These are phyloP conservation scores for Ascochyta koolunga DNA, from an alignment of 2,329 filamentous ascomycete species.

Conservation along the genomic window DNA sequence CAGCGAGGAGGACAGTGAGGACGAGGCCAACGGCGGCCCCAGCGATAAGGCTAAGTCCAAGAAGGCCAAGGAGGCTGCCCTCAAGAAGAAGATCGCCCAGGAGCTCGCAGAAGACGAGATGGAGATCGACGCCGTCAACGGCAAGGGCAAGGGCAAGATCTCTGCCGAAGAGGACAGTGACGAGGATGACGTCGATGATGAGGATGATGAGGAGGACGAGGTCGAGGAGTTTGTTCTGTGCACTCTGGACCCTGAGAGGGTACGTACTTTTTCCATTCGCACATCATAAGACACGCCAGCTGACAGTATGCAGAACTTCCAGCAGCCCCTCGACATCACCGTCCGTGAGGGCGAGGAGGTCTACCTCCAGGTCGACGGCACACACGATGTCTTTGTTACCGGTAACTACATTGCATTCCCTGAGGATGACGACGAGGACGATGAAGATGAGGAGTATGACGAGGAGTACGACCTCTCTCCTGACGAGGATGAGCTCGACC, in stretches of 20 bases:
- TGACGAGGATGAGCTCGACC: slow-evolving; percentile 75
- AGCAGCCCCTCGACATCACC: slow-evolving; percentile 93
- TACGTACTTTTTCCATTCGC: slow-evolving; percentile 54
- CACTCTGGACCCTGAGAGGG: slow-evolving; percentile 91
- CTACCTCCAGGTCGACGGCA: slow-evolving; percentile 90
- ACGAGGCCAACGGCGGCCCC: slow-evolving; percentile 84
- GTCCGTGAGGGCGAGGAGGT: slow-evolving; percentile 87
- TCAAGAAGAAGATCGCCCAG: slow-evolving; percentile 77
- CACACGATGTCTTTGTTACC: slow-evolving; percentile 88
- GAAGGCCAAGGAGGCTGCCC: slow-evolving; percentile 80
- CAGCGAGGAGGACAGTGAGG: slow-evolving; percentile 63
- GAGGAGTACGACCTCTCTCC: slow-evolving; percentile 75
- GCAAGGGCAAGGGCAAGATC: slow-evolving; percentile 60
- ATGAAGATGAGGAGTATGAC: slow-evolving; percentile 66
- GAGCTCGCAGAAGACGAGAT: slow-evolving; percentile 73
- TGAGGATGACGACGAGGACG: slow-evolving; percentile 64
- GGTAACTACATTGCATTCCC: slow-evolving; percentile 90
- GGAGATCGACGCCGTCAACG: slow-evolving; percentile 67
- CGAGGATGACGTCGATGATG: slow-evolving; percentile 50
- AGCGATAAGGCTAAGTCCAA: slow-evolving; percentile 90
- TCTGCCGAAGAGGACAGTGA: slow-evolving; percentile 74
- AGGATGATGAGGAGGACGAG: slow-evolving; percentile 56
- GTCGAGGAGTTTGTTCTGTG: slow-evolving; percentile 92
- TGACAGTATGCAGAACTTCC: slow-evolving; percentile 74
- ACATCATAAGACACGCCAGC: slow-evolving; percentile 19